A percentile compares a stretch with the other conserved stretches of the same genome.
These are phyloP conservation scores for Aphanomyces stellatus DNA, from an alignment of 352 stramenopile genomes.

Conservation along the genomic window DNA sequence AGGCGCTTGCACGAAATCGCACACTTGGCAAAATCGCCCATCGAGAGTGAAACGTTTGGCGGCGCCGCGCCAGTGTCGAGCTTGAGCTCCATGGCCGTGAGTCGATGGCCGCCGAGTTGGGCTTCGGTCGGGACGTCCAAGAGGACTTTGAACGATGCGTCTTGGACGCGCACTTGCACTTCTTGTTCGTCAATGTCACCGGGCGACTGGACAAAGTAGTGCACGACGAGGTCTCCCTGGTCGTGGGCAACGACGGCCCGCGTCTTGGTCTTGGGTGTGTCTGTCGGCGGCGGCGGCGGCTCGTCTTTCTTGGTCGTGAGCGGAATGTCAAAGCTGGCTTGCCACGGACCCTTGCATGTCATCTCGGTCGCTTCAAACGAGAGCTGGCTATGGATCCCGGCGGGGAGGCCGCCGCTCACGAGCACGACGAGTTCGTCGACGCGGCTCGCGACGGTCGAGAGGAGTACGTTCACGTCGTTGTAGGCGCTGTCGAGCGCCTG, in stretches of 20 bases:
- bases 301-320: conserved; percentile 35
- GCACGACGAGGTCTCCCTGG: conserved; percentile 46
- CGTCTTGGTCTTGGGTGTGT: neutral
- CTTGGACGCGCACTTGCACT: conserved; percentile 49
- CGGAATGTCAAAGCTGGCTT: conserved; percentile 44
- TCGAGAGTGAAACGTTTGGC: conserved; percentile 44
- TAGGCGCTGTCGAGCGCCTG: conserved; percentile 43
- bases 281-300: neutral
- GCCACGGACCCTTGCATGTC: conserved; percentile 51
- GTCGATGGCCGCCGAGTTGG: neutral
- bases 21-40: conserved; percentile 56
- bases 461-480: conserved; percentile 37
- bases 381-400: conserved; percentile 42
- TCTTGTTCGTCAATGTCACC: conserved; percentile 6
- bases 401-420: conserved; percentile 43
- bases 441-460: conserved; percentile 49
- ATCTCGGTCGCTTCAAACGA: conserved; percentile 50
- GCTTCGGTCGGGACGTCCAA: conserved; percentile 51
- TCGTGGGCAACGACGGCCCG: conserved; percentile 40
- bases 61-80: conserved; percentile 34
- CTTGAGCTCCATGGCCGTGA: conserved; percentile 22
- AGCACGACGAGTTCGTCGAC: conserved; percentile 55
- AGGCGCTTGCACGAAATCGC: conserved; percentile 54
- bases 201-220: conserved; percentile 28
- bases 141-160: conserved; percentile 45